phyloP scores from a whole-genome alignment of 352 stramenopile genomes.

The Phytophthora uliginosa region DNA sequence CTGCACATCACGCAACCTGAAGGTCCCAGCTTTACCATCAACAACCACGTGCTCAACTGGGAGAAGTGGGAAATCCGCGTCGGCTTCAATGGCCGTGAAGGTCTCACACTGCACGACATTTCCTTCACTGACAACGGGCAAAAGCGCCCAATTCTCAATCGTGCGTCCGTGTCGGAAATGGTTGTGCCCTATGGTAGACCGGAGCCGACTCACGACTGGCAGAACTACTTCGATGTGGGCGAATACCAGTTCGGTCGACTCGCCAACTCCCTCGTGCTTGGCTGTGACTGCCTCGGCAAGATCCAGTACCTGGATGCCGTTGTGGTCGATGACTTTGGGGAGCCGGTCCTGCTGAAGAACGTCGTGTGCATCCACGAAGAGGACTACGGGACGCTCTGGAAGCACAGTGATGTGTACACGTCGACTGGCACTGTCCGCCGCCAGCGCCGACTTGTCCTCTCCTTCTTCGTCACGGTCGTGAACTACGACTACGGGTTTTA shows the following conservation, averaged over 20 bases:
- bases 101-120: constrained; percentile 76
- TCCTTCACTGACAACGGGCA: constrained; percentile 40
- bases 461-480: constrained; percentile 79
- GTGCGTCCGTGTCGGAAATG: constrained; percentile 2
- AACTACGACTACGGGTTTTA: constrained; percentile 90
- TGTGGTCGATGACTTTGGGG: constrained; percentile 64
- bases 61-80: constrained; percentile 83
- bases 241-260: constrained; percentile 80
- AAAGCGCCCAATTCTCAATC: constrained; percentile 51
- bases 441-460: constrained; percentile 76
- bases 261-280: constrained; percentile 75
- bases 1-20: constrained; percentile 74
- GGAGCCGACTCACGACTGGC: constrained; percentile 65
- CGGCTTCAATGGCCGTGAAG: constrained; percentile 83
- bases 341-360: constrained; percentile 64
- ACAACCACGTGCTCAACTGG: constrained; percentile 74
- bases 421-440: constrained; percentile 51
- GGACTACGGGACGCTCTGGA: constrained; percentile 81
- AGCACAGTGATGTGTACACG: constrained; percentile 59
- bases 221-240: constrained; percentile 78
- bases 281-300: constrained; percentile 84
- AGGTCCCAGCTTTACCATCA: constrained; percentile 70
- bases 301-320: constrained; percentile 87
- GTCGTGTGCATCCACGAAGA: constrained; percentile 90
- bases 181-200: constrained; percentile 1